Conservation (phyloP, 1,284 basidiomycete species). For the Sanghuangporus baumii region DNA sequence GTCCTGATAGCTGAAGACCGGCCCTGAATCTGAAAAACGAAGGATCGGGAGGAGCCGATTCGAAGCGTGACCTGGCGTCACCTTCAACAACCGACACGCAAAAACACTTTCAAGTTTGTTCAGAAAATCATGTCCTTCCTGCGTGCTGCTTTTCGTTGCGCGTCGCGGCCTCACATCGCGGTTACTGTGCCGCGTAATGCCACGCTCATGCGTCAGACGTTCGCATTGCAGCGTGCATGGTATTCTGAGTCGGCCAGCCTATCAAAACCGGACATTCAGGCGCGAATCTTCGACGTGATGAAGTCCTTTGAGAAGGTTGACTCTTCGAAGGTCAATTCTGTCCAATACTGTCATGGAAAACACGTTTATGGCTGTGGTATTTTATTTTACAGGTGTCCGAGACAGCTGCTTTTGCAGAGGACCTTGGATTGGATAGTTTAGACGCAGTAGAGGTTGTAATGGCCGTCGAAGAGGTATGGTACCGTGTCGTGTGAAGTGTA, state of each 20-base stretch:
- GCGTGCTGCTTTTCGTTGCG: conserved; percentile 34
- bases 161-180: conserved; percentile 21
- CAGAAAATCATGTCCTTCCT: conserved; percentile 35
- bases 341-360: background rate
- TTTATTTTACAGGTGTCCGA: conserved; percentile 55
- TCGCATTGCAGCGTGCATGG: conserved; percentile 39
- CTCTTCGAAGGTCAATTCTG: conserved; percentile 60
- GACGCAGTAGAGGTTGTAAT: conserved; percentile 99
- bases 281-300: conserved; percentile 83
- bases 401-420: conserved; percentile 74
- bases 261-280: conserved; percentile 71
- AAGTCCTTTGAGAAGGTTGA: conserved; percentile 97
- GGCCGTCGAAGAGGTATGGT: conserved; percentile 93
- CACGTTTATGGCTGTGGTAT: conserved; percentile 3
- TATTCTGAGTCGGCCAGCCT: conserved; percentile 79
- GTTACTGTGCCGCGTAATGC: conserved; percentile 1
- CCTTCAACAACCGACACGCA: background rate
- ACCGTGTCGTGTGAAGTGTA: background rate
- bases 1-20: conserved; percentile 3
- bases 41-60: background rate
- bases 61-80: background rate
- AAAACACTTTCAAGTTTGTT: background rate
- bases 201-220: conserved; percentile 22
- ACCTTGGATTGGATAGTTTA: conserved; percentile 94
- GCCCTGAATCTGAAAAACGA: conserved; percentile 16